A percentile compares a stretch with the other conserved stretches of the same genome.
These are phyloP conservation scores for Tolypocladium inflatum DNA, from an alignment of 2,329 filamentous ascomycete genomes.

Conservation along the genomic window DNA sequence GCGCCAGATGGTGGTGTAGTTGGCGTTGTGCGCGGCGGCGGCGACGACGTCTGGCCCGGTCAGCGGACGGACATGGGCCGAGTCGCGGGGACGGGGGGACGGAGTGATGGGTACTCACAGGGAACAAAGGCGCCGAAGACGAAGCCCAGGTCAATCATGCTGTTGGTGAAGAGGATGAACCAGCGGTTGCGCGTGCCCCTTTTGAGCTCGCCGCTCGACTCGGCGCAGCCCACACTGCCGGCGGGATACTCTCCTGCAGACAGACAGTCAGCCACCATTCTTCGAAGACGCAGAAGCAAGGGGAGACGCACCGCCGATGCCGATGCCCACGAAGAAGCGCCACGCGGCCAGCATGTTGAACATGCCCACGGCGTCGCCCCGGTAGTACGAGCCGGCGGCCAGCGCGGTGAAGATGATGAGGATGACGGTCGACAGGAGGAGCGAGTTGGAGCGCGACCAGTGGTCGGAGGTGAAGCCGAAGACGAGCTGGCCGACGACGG, in stretches of 20 bases:
- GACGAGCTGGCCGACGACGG: conserved; percentile 69
- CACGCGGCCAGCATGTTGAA: conserved; percentile 71
- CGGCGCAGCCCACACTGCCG: conserved; percentile 74
- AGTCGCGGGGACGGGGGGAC: too few relatives aligned
- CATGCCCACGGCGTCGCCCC: conserved; percentile 59
- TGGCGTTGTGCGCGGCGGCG: conserved; percentile 45
- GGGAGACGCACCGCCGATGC: conserved; percentile 54
- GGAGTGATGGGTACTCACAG: conserved; percentile 23
- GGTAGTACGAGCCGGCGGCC: conserved; percentile 65
- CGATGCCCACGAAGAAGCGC: conserved; percentile 71
- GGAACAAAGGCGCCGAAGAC: conserved; percentile 73
- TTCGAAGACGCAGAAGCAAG: too few relatives aligned
- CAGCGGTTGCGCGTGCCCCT: conserved; percentile 74
- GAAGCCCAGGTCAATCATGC: conserved; percentile 77
- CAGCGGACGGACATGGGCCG: neutral
- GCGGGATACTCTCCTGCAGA: conserved; percentile 63
- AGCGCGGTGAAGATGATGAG: conserved; percentile 79
- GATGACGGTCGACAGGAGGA: conserved; percentile 73
- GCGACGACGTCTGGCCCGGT: conserved; percentile 34
- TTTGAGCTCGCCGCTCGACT: conserved; percentile 76
- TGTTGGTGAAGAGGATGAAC: conserved; percentile 87
- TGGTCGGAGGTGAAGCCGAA: conserved; percentile 78
- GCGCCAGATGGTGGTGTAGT: conserved; percentile 72
- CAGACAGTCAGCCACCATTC: neutral
- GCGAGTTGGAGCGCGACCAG: conserved; percentile 74